Conservation (phyloP, 2,329 filamentous ascomycete genomes). For the Ceratocystis smalleyi region DNA sequence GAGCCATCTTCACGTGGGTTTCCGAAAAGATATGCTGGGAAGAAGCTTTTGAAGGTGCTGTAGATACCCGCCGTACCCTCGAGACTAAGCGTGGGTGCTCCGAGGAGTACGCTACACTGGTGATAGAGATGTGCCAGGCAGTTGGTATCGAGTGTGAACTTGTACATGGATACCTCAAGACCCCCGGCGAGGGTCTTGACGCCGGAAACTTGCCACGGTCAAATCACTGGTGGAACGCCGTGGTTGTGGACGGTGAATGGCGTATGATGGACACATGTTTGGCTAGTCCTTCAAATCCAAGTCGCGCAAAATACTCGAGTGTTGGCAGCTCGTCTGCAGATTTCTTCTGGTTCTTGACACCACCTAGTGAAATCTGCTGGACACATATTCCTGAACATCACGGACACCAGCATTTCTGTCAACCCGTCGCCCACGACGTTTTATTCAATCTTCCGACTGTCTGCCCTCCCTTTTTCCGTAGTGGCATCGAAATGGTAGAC, state of each 20-base stretch:
- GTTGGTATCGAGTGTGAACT: conserved; percentile 79
- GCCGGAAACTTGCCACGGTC: conserved; percentile 66
- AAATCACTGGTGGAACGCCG: conserved; percentile 97
- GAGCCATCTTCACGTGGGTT: conserved; percentile 95
- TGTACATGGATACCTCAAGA: conserved; percentile 78
- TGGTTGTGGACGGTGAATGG: conserved; percentile 88
- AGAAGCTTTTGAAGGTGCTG: conserved; percentile 73
- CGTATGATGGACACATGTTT: conserved; percentile 89
- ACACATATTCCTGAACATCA: conserved; percentile 84
- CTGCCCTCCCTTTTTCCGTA: conserved; percentile 76
- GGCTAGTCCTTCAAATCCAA: conserved; percentile 79
- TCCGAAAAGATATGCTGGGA: conserved; percentile 93
- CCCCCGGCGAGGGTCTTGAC: conserved; percentile 70
- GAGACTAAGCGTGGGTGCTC: conserved; percentile 70
- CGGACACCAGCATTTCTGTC: conserved; percentile 83
- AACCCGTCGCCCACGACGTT: conserved; percentile 70
- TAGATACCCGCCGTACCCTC: conserved; percentile 72
- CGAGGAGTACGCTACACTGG: conserved; percentile 76
- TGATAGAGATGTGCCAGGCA: conserved; percentile 84
- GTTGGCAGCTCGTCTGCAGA: conserved; percentile 57
- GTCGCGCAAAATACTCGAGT: conserved; percentile 60
- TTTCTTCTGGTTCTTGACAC: conserved; percentile 81
- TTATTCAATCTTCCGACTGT: conserved; percentile 74
- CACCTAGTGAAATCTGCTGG: conserved; percentile 82
- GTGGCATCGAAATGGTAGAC: conserved; percentile 62